Evolutionary conservation across 352 stramenopile species (phyloP), one percentile per base, ranked within the genome.

Genomic region (Phytophthora cryptogea): DNA sequence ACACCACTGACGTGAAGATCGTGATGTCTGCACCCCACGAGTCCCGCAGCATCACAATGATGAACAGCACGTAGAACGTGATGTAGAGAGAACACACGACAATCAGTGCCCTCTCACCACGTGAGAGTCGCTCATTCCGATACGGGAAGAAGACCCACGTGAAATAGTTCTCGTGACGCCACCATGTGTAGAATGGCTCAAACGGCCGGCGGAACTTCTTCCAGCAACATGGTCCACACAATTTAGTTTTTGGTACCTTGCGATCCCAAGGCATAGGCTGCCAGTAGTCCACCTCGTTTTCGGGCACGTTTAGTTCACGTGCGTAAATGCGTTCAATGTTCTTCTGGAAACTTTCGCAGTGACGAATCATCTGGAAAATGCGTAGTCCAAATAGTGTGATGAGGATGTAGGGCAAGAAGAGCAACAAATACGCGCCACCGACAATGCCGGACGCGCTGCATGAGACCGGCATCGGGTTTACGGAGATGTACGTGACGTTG

Each of bases 141-240:
- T 88, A 90, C 1, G 80, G 80, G 31, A 63, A 87, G 56, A 87
- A 84, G 61, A 90, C 71, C 78, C 80, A 90, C 32, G 80, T 90
- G 45, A 88, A 90, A 50, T 90, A 90, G 54, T 90, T 90, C 30
- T 90, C 80, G 45, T 90, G 80, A 3, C 80, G 76, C 80, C 80
- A 90, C 80, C 80, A 90, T 27, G 78, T 88, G 59, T 87, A 87
- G 48, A 90, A 88, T 8, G 80, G 80, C 58, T 90, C 80, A 41
- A 77, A 80, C 8, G 80, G 76, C 0, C 66, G 63, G 4, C 80
- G 78, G 49, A 87, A 83, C 49, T 87, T 90, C 16, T 66, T 71
- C 80, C 80, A 90, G 65, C 80, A 90, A 54, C 80, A 90, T 4
- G 80, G 80, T 0, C 78, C 80, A 0, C 83, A 74, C 1, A 90